Conservation (phyloP, 805 yeast genomes). For the Metschnikowia hibisci region DNA sequence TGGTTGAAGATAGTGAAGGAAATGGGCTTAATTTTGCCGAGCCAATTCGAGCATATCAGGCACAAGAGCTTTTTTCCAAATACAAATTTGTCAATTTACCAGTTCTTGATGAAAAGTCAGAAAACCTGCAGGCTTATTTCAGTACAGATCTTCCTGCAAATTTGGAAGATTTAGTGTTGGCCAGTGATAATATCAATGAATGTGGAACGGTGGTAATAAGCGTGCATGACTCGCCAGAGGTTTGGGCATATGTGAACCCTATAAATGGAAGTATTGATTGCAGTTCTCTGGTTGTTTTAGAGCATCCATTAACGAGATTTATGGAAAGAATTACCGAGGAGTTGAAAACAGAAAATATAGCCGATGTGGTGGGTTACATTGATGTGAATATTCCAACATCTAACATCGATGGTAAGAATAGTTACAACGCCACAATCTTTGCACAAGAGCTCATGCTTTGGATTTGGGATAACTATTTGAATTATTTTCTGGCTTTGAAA, state of each 20-base stretch:
- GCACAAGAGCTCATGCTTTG: slow-evolving; percentile 76
- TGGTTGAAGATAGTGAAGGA: slow-evolving; percentile 35
- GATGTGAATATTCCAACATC: slow-evolving; percentile 75
- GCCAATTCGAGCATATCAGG: slow-evolving; percentile 72
- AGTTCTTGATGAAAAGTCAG: slow-evolving; percentile 34
- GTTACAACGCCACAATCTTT: slow-evolving; percentile 57
- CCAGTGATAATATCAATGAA: slow-evolving; percentile 66
- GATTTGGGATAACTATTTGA: slow-evolving; percentile 87
- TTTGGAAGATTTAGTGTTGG: slow-evolving; percentile 60
- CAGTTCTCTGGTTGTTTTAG: slow-evolving; percentile 67
- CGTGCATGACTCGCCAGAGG: slow-evolving; percentile 87
- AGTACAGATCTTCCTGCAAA: slow-evolving; percentile 44
- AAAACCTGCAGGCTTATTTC: slow-evolving; percentile 19
- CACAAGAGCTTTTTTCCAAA: slow-evolving; percentile 48
- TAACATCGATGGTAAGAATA: neutral
- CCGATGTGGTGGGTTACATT: slow-evolving; percentile 59
- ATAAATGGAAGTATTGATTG: slow-evolving; percentile 74
- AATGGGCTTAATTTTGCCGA: slow-evolving; percentile 55
- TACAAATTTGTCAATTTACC: slow-evolving; percentile 69
- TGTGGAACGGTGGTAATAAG: slow-evolving; percentile 62
- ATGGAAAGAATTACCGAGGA: slow-evolving; percentile 52
- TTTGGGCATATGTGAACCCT: slow-evolving; percentile 86
- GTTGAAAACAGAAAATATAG: slow-evolving; percentile 17
- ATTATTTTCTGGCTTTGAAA: slow-evolving; percentile 60
- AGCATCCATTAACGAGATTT: slow-evolving; percentile 59